A percentile compares a stretch with the other conserved stretches of the same genome.
These are phyloP conservation scores for Teratosphaeria zuluensis DNA, from an alignment of 2,329 filamentous ascomycete species.

Conservation along the genomic window DNA sequence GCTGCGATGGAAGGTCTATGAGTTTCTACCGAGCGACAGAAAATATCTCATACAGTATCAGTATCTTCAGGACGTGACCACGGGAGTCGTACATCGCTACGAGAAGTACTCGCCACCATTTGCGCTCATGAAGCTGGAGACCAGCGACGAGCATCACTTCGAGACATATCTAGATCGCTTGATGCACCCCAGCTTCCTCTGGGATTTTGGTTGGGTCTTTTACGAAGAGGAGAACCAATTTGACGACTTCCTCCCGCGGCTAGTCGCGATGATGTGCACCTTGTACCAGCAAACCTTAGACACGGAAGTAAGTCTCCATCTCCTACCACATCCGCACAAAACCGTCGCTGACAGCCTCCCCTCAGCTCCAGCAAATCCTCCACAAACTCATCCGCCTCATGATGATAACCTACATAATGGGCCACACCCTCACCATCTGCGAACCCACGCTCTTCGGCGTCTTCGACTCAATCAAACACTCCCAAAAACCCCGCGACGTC, in stretches of 20 bases:
- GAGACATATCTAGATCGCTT: conserved; percentile 37
- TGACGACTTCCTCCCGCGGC: conserved; percentile 33
- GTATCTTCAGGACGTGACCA: conserved; percentile 30
- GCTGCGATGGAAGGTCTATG: conserved; percentile 36
- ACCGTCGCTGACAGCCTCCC: not conserved
- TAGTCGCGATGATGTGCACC: conserved; percentile 32
- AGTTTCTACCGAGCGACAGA: conserved; percentile 34
- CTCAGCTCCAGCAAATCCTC: conserved; percentile 30
- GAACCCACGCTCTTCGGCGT: conserved; percentile 28
- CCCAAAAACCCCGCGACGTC: conserved; percentile 6
- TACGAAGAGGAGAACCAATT: conserved; percentile 35
- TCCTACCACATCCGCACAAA: not conserved
- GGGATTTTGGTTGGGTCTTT: conserved; percentile 32
- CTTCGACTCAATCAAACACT: conserved; percentile 31
- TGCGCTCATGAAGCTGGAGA: conserved; percentile 36
- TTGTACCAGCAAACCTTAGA: conserved; percentile 24
- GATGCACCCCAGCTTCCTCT: conserved; percentile 30
- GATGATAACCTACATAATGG: conserved; percentile 41
- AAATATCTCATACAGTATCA: conserved; percentile 34
- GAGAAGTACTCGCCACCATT: conserved; percentile 36
- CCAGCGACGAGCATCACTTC: conserved; percentile 34
- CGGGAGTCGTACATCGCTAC: conserved; percentile 14
- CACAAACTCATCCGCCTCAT: conserved; percentile 37
- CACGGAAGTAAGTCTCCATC: conserved; percentile 26
- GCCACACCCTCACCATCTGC: conserved; percentile 36